Evolutionary conservation across 2,329 filamentous ascomycete genomes (phyloP).

Genomic region (Diaporthe sp.): DNA sequence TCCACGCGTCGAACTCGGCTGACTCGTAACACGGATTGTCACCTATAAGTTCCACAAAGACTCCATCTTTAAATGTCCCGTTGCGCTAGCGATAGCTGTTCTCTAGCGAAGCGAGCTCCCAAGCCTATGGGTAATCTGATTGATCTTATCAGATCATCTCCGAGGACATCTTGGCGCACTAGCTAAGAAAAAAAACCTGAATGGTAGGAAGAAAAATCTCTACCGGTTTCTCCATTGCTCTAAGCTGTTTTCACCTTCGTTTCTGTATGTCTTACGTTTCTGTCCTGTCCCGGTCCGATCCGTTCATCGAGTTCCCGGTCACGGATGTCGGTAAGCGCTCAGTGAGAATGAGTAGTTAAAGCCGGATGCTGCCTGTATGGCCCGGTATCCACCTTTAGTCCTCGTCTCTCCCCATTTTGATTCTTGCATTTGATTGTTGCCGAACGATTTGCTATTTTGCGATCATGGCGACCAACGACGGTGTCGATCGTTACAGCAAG

Average conservation of each 20-base stretch:
- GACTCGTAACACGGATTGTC: background rate
- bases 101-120: background rate
- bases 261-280: background rate
- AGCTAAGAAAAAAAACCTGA: background rate
- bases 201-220: background rate
- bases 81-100: background rate
- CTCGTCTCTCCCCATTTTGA: background rate
- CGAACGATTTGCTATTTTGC: background rate
- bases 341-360: background rate
- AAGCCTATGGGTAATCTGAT: background rate
- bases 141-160: constrained; percentile 21
- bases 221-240: background rate
- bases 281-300: background rate
- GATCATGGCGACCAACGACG: background rate
- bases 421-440: background rate
- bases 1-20: constrained; percentile 1
- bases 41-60: background rate
- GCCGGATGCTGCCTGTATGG: background rate
- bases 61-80: background rate
- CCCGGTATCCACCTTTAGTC: background rate
- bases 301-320: background rate
- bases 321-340: background rate
- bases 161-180: background rate
- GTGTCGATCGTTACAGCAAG: background rate
- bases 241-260: constrained; percentile 3